Conservation (phyloP, 306 rosid genomes). For the Arachis stenosperma region DNA sequence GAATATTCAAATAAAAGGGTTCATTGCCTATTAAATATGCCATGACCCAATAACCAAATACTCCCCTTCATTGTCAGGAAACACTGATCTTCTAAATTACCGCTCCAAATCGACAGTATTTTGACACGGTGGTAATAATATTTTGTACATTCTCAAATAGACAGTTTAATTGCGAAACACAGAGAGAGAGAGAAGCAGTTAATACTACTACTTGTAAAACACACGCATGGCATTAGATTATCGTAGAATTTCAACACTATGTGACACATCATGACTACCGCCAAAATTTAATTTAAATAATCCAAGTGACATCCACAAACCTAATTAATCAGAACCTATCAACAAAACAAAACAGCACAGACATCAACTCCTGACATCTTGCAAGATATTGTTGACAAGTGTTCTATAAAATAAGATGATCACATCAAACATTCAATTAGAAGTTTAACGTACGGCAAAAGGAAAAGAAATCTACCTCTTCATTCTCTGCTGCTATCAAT, state of each 20-base stretch:
- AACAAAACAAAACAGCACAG: neutral
- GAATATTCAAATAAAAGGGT: neutral
- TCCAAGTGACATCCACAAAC: neutral
- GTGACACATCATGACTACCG: neutral
- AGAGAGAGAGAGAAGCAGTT: neutral
- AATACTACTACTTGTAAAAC: neutral
- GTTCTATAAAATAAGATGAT: neutral
- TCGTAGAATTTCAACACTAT: too few relatives aligned
- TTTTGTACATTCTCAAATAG: neutral
- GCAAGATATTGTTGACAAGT: constrained; percentile 2
- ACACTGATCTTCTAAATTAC: too few relatives aligned
- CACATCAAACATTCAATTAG: neutral
- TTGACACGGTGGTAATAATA: neutral
- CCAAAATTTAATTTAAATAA: neutral
- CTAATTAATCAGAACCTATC: neutral
- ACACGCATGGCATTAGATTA: neutral
- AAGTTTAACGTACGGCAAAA: neutral
- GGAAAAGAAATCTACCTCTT: constrained; percentile 30
- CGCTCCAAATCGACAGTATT: neutral
- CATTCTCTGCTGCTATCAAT: constrained; percentile 52
- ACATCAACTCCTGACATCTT: neutral
- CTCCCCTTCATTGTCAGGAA: too few relatives aligned
- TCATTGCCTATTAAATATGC: neutral
- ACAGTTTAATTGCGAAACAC: neutral
- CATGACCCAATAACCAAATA: neutral